Evolutionary conservation across 495 filamentous ascomycete genomes (phyloP).

Genomic region (Aspergillus avenaceus): DNA sequence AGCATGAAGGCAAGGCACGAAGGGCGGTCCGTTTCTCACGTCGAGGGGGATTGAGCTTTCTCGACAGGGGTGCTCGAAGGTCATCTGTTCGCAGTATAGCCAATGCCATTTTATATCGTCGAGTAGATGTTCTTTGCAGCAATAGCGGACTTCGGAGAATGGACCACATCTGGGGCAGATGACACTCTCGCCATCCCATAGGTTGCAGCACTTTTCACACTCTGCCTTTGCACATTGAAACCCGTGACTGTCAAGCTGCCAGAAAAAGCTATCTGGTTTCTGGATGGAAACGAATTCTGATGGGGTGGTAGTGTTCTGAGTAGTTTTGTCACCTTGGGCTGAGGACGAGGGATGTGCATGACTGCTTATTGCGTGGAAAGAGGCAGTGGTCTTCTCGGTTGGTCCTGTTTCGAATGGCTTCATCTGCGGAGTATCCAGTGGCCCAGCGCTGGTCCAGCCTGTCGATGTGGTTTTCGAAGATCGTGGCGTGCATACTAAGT

Average conservation of each 20-base stretch:
- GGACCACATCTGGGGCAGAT: conserved; percentile 46
- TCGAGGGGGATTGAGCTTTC: conserved; percentile 15
- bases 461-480: neutral
- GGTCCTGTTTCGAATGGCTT: conserved; percentile 1
- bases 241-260: conserved; percentile 19
- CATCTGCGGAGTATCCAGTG: conserved; percentile 3
- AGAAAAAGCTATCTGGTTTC: conserved; percentile 17
- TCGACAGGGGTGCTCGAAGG: conserved; percentile 14
- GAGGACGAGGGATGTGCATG: conserved; percentile 14
- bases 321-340: neutral
- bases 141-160: conserved; percentile 36
- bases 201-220: conserved; percentile 50
- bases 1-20: conserved; percentile 23
- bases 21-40: conserved; percentile 16
- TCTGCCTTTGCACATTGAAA: conserved; percentile 23
- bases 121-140: conserved; percentile 32
- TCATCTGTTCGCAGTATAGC: conserved; percentile 19
- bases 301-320: neutral
- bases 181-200: conserved; percentile 31
- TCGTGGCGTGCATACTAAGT: neutral
- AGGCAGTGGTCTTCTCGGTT: neutral
- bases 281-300: neutral
- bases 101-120: conserved; percentile 34
- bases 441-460: neutral
- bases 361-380: conserved; percentile 1